Percentiles rank a stretch among this genome's conserved stretches.
Conservation (phyloP, 2,329 filamentous ascomycete genomes). For the Aspergillus pseudoglaucus region DNA sequence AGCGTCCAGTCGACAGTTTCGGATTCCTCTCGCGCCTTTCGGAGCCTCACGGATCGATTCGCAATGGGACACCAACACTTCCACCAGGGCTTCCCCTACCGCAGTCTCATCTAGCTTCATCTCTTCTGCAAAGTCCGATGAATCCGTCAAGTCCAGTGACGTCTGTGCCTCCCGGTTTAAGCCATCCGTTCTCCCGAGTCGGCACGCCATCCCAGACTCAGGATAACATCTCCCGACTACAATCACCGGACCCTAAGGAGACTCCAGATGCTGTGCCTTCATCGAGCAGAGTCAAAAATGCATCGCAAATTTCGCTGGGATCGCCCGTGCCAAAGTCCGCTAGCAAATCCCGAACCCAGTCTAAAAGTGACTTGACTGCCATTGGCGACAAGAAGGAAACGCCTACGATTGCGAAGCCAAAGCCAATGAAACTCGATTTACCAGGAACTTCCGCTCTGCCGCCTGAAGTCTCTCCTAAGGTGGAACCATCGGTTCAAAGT, state of each 20-base stretch:
- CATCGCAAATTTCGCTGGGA: constrained; percentile 34
- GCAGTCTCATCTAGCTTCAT: constrained; percentile 33
- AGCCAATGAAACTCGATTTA: constrained; percentile 30
- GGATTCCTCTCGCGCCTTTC: constrained; percentile 29
- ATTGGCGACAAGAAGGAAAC: constrained; percentile 4
- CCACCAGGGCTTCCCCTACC: constrained; percentile 39
- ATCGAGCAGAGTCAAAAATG: constrained; percentile 22
- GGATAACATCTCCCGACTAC: constrained; percentile 17
- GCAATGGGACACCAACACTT: constrained; percentile 33
- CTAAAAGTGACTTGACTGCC: constrained; percentile 14
- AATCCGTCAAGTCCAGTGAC: constrained; percentile 25
- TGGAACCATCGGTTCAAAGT: constrained; percentile 16
- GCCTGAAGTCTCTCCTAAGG: constrained; percentile 17
- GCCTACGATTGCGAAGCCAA: constrained; percentile 16
- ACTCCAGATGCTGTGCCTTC: constrained; percentile 14
- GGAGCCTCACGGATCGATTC: constrained; percentile 20
- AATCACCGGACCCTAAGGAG: constrained; percentile 21
- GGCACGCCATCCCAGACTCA: constrained; percentile 22
- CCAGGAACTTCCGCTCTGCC: constrained; percentile 15
- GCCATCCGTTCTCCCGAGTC: constrained; percentile 17
- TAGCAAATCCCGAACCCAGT: constrained; percentile 19
- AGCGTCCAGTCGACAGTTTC: constrained; percentile 27
- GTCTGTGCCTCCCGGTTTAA: constrained; percentile 24
- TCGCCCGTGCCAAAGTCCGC: constrained; percentile 34
- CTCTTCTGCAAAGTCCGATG: constrained; percentile 25